Conservation (phyloP, 805 yeast genomes). For the Cyberlindnera subsufficiens region DNA sequence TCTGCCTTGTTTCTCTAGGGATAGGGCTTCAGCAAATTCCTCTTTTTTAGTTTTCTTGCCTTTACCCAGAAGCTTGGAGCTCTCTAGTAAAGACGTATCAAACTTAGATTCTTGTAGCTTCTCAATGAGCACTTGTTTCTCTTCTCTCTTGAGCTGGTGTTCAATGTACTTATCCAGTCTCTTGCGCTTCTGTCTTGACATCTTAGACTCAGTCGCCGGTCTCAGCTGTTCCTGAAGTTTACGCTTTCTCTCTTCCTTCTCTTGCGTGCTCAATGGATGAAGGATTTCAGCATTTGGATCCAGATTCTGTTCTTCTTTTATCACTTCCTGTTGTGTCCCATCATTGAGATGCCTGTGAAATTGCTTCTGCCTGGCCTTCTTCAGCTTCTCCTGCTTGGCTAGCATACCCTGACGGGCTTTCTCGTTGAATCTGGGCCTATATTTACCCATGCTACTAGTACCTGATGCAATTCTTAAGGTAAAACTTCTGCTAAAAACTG, state of each 20-base stretch:
- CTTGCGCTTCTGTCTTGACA: conserved; percentile 66
- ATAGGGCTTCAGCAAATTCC: conserved; percentile 67
- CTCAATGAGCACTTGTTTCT: conserved; percentile 68
- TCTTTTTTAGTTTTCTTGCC: conserved; percentile 66
- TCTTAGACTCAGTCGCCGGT: conserved; percentile 59
- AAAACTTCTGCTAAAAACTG: no score
- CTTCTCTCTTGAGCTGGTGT: conserved; percentile 84
- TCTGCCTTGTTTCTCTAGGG: conserved; percentile 66
- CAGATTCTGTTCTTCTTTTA: conserved; percentile 11
- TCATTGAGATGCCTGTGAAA: conserved; percentile 46
- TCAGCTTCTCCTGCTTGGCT: conserved; percentile 68
- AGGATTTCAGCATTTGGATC: conserved; percentile 59
- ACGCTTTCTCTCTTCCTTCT: conserved; percentile 59
- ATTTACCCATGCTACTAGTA: conserved; percentile 63
- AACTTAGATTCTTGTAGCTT: conserved; percentile 59
- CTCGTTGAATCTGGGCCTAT: conserved; percentile 74
- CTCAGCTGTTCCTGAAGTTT: conserved; percentile 52
- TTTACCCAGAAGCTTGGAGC: conserved; percentile 74
- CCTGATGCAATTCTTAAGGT: not conserved
- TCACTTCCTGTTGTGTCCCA: conserved; percentile 24
- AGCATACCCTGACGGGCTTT: conserved; percentile 83
- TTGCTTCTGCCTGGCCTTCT: conserved; percentile 63
- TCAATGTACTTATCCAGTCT: conserved; percentile 89
- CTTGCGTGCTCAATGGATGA: conserved; percentile 58
- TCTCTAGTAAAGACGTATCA: conserved; percentile 63